Conservation (phyloP, 2,329 filamentous ascomycete species). For the Fusarium solani-melongenae region DNA sequence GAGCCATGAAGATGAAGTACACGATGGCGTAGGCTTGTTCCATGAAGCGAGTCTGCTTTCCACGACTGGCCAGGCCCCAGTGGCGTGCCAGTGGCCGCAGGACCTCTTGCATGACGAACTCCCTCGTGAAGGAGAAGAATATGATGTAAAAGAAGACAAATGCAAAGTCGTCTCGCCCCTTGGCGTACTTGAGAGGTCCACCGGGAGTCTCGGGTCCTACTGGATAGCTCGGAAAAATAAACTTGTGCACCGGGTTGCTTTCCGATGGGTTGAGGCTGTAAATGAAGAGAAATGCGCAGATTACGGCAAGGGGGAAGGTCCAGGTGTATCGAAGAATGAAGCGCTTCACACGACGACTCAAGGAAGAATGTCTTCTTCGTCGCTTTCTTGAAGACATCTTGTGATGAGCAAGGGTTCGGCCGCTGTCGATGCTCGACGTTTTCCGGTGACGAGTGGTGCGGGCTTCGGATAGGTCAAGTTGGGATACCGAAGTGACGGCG, state of each 20-base stretch:
- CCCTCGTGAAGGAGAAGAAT: conserved; percentile 88
- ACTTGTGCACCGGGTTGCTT: conserved; percentile 5
- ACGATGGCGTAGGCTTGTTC: conserved; percentile 93
- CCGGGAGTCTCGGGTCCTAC: background rate
- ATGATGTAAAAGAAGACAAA: conserved; percentile 90
- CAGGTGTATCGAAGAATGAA: background rate
- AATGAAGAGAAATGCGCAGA: background rate
- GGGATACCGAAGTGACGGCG: background rate
- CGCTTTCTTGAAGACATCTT: background rate
- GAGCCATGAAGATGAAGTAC: conserved; percentile 85
- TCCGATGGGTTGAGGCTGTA: conserved; percentile 9
- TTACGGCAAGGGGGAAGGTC: background rate
- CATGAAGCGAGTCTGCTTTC: conserved; percentile 91
- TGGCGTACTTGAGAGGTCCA: conserved; percentile 77
- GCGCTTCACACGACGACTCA: background rate
- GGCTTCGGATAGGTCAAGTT: background rate
- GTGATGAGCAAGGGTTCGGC: background rate
- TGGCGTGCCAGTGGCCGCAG: conserved; percentile 78
- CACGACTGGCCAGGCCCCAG: conserved; percentile 73
- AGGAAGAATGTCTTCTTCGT: background rate
- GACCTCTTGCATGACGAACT: conserved; percentile 92
- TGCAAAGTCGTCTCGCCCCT: conserved; percentile 83
- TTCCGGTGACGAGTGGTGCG: background rate
- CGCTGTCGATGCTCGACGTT: background rate
- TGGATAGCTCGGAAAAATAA: conserved; percentile 6